Percentiles rank a stretch among this genome's conserved stretches.
phyloP scores from a whole-genome alignment of 192 early-diverging fungal species.

The Coemansia reversa region DNA sequence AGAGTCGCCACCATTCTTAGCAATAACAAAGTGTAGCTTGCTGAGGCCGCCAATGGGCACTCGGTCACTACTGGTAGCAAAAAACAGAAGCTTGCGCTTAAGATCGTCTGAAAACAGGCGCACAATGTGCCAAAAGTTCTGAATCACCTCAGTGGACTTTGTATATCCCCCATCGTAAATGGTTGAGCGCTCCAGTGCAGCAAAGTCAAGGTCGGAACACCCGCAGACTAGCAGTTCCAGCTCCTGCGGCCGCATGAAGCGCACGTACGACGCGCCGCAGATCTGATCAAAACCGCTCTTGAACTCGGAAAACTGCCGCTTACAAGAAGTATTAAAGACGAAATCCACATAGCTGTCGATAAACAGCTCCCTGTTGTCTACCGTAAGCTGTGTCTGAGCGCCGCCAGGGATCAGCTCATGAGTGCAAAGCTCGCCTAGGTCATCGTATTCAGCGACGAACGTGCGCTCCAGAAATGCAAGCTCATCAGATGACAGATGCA shows the following conservation, averaged over 20 bases:
- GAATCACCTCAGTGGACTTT: slow-evolving; percentile 62
- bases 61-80: slow-evolving; percentile 88
- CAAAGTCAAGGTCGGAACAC: slow-evolving; percentile 79
- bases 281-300: slow-evolving; percentile 71
- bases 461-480: slow-evolving; percentile 73
- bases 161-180: slow-evolving; percentile 86
- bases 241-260: slow-evolving; percentile 85
- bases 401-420: slow-evolving; percentile 72
- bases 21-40: slow-evolving; percentile 82
- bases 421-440: slow-evolving; percentile 59
- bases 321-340: slow-evolving; percentile 68
- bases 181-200: slow-evolving; percentile 71
- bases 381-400: slow-evolving; percentile 61
- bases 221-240: slow-evolving; percentile 88
- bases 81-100: slow-evolving; percentile 84
- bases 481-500: slow-evolving; percentile 63
- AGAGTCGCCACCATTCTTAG: slow-evolving; percentile 81
- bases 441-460: slow-evolving; percentile 79
- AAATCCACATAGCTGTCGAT: slow-evolving; percentile 79
- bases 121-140: slow-evolving; percentile 86
- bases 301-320: slow-evolving; percentile 76
- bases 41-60: slow-evolving; percentile 86
- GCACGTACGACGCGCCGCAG: slow-evolving; percentile 46
- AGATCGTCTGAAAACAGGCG: slow-evolving; percentile 77
- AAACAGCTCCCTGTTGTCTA: slow-evolving; percentile 77